Evolutionary conservation across 1,284 basidiomycete species (phyloP).

Genomic region (Uromyces viciae-fabae): DNA sequence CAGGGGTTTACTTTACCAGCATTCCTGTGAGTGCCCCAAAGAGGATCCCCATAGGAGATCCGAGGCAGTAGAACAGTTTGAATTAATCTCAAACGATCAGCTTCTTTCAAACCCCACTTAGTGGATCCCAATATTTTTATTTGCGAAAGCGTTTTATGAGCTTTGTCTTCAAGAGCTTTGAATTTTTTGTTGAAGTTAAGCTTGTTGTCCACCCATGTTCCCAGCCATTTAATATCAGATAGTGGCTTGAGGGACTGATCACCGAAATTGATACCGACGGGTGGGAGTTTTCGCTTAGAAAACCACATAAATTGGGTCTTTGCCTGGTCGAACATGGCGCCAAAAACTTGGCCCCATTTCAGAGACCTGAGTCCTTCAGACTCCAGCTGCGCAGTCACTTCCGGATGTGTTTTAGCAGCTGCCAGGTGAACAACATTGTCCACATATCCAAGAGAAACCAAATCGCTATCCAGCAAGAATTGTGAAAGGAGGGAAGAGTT

Average conservation of each 20-base stretch:
- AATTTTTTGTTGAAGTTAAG: background rate
- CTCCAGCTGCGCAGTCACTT: background rate
- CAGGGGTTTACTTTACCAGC: background rate
- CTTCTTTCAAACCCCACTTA: background rate
- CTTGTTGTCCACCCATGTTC: background rate
- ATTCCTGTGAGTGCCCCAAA: background rate
- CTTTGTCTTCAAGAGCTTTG: background rate
- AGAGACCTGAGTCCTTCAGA: background rate
- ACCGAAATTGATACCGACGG: background rate
- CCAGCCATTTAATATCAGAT: background rate
- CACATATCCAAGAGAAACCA: constrained; percentile 1
- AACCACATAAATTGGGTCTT: constrained; percentile 15
- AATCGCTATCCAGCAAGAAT: background rate
- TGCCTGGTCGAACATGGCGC: background rate
- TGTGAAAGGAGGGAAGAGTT: background rate
- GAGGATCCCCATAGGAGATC: background rate
- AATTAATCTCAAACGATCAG: background rate
- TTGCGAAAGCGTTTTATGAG: background rate
- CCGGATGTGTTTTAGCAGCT: background rate
- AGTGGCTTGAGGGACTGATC: background rate
- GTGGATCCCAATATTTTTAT: background rate
- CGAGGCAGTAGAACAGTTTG: background rate
- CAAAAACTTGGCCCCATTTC: background rate
- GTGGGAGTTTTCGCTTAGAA: background rate
- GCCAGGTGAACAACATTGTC: constrained; percentile 19